These are phyloP conservation scores for Selaginella tamariscina DNA, from an alignment of 75 land plant genomes.

Conservation along the genomic window DNA sequence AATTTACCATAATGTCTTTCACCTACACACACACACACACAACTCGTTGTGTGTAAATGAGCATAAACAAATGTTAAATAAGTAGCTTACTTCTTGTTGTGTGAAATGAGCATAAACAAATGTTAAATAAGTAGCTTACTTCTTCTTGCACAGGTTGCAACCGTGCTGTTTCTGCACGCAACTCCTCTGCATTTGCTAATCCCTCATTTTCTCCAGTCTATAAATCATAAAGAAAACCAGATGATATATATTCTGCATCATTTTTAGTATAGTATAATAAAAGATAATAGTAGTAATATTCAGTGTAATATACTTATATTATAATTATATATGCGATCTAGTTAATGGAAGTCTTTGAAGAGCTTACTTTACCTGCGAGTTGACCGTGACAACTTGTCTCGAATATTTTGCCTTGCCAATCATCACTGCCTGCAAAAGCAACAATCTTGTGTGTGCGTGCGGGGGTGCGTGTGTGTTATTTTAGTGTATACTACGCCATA, in stretches of 20 bases:
- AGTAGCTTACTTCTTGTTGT: not conserved
- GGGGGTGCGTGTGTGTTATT: no score
- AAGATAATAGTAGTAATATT: no score
- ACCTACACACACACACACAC: no score
- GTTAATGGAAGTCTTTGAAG: no score
- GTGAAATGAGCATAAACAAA: not conserved
- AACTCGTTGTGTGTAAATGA: no score
- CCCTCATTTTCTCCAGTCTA: not conserved
- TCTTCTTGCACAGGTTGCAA: not conserved
- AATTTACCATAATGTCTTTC: no score
- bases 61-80: not conserved
- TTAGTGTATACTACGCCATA: no score
- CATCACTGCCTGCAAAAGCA: conserved; percentile 39
- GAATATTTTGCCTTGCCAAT: conserved; percentile 48
- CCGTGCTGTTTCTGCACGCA: not conserved
- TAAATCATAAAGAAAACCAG: not conserved
- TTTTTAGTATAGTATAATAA: no score
- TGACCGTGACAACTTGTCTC: conserved; percentile 17
- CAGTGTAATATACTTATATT: no score
- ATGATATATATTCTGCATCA: not conserved
- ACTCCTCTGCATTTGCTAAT: not conserved
- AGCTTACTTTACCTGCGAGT: not conserved
- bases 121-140: not conserved
- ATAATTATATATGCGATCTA: no score
- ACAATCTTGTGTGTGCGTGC: not conserved